These are phyloP conservation scores for Talaromyces sp. DNA, from an alignment of 2,329 filamentous ascomycete genomes.

Conservation along the genomic window DNA sequence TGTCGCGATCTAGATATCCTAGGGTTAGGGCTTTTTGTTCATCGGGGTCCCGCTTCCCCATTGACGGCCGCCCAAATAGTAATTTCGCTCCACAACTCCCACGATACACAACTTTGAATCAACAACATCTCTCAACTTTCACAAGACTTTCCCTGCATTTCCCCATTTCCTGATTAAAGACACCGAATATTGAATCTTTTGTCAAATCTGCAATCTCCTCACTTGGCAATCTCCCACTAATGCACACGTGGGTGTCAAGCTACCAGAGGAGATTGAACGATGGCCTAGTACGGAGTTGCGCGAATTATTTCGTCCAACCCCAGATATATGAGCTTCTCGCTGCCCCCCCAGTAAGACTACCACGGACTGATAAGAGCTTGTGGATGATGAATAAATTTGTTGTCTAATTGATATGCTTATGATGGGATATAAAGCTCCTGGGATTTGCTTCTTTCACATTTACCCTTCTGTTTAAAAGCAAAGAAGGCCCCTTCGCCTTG, in stretches of 20 bases:
- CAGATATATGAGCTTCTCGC: neutral
- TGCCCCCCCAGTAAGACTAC: neutral
- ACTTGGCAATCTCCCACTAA: slow-evolving; percentile 5
- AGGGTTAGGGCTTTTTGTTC: neutral
- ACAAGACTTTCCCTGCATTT: neutral
- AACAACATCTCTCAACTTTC: neutral
- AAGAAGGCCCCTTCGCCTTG: neutral
- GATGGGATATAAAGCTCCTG: neutral
- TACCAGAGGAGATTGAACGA: neutral
- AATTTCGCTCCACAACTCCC: slow-evolving; percentile 2
- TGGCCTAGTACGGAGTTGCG: neutral
- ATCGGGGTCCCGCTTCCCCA: neutral
- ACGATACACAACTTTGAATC: neutral
- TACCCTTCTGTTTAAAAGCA: neutral
- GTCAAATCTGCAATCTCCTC: neutral
- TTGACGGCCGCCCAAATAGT: neutral
- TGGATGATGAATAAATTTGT: neutral
- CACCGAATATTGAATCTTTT: neutral
- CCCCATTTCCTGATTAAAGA: neutral
- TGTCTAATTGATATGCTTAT: neutral
- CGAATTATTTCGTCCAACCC: slow-evolving; percentile 13
- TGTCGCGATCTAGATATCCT: neutral
- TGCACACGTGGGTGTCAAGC: neutral
- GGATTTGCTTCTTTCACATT: neutral
- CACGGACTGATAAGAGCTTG: neutral